Evolutionary conservation across 495 filamentous ascomycete genomes (phyloP), one percentile per base, ranked within the genome.

Genomic region (Trichocladium antarcticum): DNA sequence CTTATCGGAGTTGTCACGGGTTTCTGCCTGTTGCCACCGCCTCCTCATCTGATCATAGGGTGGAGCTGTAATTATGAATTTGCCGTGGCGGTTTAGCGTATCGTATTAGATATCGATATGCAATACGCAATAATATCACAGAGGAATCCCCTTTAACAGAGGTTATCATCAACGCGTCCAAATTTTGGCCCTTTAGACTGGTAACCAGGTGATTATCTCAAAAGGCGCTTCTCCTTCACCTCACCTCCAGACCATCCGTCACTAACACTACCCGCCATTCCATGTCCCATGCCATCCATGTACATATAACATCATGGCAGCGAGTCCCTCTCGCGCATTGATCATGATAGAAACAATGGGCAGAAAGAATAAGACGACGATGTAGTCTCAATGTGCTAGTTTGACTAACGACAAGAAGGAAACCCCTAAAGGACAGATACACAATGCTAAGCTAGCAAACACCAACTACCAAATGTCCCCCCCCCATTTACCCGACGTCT

Each of bases 401-500:
- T 32, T 22, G n/a, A 40, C 19, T 20, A 3, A 40, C 20, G 7
- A 24, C 32, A 16, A 27, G 21, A 21, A 43, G 11, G 8, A 21
- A 38, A 8, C 16, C 16, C 16, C 14, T 6, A 19, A 37, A 19
- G 15, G 14, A 37, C 15, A 15, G 14, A 42, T 49, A 49, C 37
- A 42, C 47, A 27, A 42, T 42, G 40, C 22, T 15, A 16, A 15
- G 35, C 35, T 15, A 27, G 24, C 24, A 27, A 49, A 16, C 36
- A 47, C 29, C 24, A 27, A 49, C 11, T 24, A 47, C 29, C 37
- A 16, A 20, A 19, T 32, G 29, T 27, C 1, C 12, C 14, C 7
- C 5, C 27, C 14, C 17, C 2, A 1, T 20, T 17, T n/a, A 1
- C 17, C n/a, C n/a, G n/a, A n/a, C n/a, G n/a, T n/a, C 42, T 75